These are phyloP conservation scores for Amaranthus hypochondriacus DNA, from an alignment of 148 eudicot species.

Conservation along the genomic window DNA sequence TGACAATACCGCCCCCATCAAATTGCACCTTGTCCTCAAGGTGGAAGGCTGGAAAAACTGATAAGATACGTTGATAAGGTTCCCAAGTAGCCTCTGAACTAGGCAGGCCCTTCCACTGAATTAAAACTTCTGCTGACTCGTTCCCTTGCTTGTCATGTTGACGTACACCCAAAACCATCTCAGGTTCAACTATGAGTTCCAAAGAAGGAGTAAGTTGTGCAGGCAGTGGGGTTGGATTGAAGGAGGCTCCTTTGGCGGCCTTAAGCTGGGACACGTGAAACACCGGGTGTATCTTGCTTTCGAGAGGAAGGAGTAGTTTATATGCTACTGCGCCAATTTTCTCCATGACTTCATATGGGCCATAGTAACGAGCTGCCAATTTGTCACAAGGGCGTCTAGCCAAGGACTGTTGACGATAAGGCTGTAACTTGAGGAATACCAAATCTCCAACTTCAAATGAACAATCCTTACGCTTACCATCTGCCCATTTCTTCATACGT, in stretches of 20 bases:
- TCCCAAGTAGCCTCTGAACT: background rate
- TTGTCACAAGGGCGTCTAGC: background rate
- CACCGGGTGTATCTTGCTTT: background rate
- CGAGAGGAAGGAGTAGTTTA: background rate
- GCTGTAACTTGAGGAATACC: background rate
- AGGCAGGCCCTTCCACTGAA: background rate
- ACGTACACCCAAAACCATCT: background rate
- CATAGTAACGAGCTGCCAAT: background rate
- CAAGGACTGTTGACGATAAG: background rate
- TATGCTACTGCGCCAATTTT: background rate
- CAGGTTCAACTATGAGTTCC: background rate
- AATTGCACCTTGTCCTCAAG: background rate
- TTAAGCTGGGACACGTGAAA: background rate
- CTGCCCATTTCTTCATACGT: too few species aligned
- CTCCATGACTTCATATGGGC: background rate
- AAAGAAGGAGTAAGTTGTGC: background rate
- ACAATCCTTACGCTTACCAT: too few species aligned
- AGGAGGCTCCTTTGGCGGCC: background rate
- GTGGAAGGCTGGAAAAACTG: background rate
- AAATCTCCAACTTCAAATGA: too few species aligned
- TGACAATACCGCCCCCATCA: background rate
- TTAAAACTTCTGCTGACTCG: background rate
- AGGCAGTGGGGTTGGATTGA: background rate
- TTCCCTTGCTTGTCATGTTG: background rate
- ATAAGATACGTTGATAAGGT: background rate